Conservation (phyloP, 805 yeast species). For the Pichia thaimueangensis region DNA sequence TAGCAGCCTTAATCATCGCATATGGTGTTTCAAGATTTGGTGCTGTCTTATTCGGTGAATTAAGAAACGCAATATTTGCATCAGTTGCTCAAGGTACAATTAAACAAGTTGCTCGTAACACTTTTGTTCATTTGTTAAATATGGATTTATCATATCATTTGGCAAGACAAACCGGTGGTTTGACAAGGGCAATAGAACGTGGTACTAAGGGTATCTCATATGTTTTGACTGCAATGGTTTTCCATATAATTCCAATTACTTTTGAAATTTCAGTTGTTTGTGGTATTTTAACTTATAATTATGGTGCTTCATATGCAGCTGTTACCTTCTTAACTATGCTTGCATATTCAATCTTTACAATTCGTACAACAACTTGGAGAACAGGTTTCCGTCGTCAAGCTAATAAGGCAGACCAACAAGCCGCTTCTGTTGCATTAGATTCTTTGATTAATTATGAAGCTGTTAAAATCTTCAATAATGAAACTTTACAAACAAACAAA, state of each 20-base stretch:
- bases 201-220: constrained; percentile 97
- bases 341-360: constrained; percentile 82
- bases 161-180: constrained; percentile 89
- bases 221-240: constrained; percentile 93
- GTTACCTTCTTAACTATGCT: constrained; percentile 84
- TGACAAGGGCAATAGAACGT: constrained; percentile 93
- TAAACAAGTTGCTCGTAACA: constrained; percentile 78
- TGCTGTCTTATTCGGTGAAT: constrained; percentile 88
- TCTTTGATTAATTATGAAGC: constrained; percentile 91
- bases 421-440: constrained; percentile 92
- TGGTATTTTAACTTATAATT: constrained; percentile 88
- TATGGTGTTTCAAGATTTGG: constrained; percentile 95
- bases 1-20: constrained; percentile 66
- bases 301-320: constrained; percentile 82
- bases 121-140: constrained; percentile 75
- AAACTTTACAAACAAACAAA: constrained; percentile 66
- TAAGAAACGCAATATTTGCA: constrained; percentile 93
- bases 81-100: constrained; percentile 93
- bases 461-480: constrained; percentile 92
- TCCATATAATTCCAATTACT: constrained; percentile 88
- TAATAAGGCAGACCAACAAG: constrained; percentile 88
- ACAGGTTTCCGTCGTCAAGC: constrained; percentile 85
- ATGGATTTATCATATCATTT: constrained; percentile 88
- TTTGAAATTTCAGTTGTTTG: constrained; percentile 91
- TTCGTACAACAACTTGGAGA: constrained; percentile 93